These are phyloP conservation scores for Phalaenopsis aphrodite DNA, from an alignment of 106 monocot species.

Conservation along the genomic window DNA sequence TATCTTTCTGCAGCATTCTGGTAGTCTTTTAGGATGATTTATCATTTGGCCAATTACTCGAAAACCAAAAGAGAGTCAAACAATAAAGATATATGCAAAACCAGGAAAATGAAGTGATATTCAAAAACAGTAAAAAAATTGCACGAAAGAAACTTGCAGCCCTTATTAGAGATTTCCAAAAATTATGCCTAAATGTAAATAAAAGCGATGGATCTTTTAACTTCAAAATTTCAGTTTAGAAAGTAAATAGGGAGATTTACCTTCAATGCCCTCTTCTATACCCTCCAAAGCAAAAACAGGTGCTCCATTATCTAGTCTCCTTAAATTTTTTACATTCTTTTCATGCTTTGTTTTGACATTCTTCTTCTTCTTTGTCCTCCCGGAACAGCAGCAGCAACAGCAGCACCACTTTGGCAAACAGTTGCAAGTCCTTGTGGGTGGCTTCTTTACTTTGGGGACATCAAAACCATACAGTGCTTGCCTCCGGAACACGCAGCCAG, in stretches of 20 bases:
- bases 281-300: slow-evolving; percentile 63
- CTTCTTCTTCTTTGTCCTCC: slow-evolving; percentile 64
- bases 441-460: slow-evolving; percentile 68
- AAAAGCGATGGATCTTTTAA: not conserved
- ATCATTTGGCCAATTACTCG: not conserved
- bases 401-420: slow-evolving; percentile 77
- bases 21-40: too few relatives aligned
- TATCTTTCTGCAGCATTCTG: too few relatives aligned
- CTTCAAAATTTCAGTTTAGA: not conserved
- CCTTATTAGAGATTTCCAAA: not conserved
- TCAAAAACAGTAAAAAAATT: not conserved
- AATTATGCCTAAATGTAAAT: not conserved
- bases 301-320: slow-evolving; percentile 34
- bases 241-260: slow-evolving; percentile 10
- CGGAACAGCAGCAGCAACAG: slow-evolving; percentile 37
- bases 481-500: slow-evolving; percentile 72
- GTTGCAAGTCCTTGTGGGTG: slow-evolving; percentile 71
- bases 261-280: slow-evolving; percentile 51
- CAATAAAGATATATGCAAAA: not conserved
- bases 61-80: not conserved
- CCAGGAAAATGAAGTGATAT: not conserved
- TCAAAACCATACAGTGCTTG: slow-evolving; percentile 66
- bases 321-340: slow-evolving; percentile 53
- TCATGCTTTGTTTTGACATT: slow-evolving; percentile 41
- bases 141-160: not conserved